Conservation (phyloP, 352 stramenopile species). For the Halophytophthora batemanensis region DNA sequence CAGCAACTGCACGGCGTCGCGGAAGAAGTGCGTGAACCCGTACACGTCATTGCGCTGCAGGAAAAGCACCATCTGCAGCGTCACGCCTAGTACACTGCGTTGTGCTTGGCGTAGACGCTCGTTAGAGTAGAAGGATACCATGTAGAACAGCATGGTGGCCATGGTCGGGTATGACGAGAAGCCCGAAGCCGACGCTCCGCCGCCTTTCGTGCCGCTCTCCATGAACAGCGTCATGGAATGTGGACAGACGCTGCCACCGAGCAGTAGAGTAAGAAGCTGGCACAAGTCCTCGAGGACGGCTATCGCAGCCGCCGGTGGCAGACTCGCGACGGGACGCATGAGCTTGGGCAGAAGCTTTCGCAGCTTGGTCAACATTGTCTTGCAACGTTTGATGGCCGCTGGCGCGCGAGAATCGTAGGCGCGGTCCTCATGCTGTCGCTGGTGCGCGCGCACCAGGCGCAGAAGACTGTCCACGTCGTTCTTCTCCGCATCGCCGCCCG, state of each 20-base stretch:
- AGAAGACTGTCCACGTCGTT: constrained; percentile 53
- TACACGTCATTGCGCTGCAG: constrained; percentile 51
- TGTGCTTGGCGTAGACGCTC: constrained; percentile 33
- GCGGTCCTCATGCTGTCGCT: constrained; percentile 43
- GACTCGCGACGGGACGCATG: constrained; percentile 44
- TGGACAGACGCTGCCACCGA: constrained; percentile 45
- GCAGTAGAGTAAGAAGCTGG: constrained; percentile 44
- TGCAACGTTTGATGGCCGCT: constrained; percentile 47
- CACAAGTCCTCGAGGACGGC: constrained; percentile 54
- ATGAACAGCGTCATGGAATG: constrained; percentile 64
- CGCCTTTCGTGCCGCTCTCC: constrained; percentile 17
- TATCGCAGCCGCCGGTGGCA: constrained; percentile 27
- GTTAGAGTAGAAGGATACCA: constrained; percentile 69
- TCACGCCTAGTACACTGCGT: constrained; percentile 40
- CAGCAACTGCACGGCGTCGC: constrained; percentile 46
- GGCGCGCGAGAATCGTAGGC: constrained; percentile 33
- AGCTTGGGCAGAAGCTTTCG: constrained; percentile 67
- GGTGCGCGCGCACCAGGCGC: constrained; percentile 37
- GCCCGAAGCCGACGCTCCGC: constrained; percentile 9
- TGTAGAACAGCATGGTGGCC: constrained; percentile 69
- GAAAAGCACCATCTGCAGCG: constrained; percentile 53
- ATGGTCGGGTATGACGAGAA: constrained; percentile 45
- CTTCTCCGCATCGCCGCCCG: constrained; percentile 31
- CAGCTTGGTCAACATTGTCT: constrained; percentile 66
- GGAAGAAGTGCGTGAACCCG: constrained; percentile 65